A percentile compares a stretch with the other conserved stretches of the same genome.
Conservation (phyloP, 2,329 filamentous ascomycete genomes). For the Microascus cirrosus region DNA sequence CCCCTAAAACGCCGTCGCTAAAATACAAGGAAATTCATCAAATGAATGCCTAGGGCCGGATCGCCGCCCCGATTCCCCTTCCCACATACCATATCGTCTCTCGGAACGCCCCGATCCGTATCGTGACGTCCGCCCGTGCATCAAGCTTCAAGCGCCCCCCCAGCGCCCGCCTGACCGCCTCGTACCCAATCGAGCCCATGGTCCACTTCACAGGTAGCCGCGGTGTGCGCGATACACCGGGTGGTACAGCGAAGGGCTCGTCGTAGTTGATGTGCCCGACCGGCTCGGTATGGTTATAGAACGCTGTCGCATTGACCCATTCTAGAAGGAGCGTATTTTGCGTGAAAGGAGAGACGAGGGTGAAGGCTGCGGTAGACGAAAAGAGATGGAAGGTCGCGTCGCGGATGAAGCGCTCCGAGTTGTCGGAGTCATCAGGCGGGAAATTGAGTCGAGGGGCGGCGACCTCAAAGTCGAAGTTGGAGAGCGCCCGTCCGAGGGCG, state of each 20-base stretch:
- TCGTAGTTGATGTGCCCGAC: slow-evolving; percentile 70
- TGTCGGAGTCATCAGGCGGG: slow-evolving; percentile 32
- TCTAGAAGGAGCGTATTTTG: slow-evolving; percentile 68
- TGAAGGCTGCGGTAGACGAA: slow-evolving; percentile 78
- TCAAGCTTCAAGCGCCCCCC: slow-evolving; percentile 72
- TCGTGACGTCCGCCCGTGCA: slow-evolving; percentile 62
- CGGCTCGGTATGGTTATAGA: slow-evolving; percentile 68
- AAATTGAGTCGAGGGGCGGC: slow-evolving; percentile 56
- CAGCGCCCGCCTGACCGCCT: slow-evolving; percentile 66
- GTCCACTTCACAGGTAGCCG: slow-evolving; percentile 74
- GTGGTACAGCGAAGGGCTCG: slow-evolving; percentile 63
- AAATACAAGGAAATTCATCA: background rate
- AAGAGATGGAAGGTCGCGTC: slow-evolving; percentile 80
- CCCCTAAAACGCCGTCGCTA: background rate
- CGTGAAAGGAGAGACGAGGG: slow-evolving; percentile 65
- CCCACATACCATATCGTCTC: slow-evolving; percentile 63
- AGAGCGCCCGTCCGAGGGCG: slow-evolving; percentile 59
- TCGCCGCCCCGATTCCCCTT: slow-evolving; percentile 57
- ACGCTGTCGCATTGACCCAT: slow-evolving; percentile 71
- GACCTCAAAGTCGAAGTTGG: slow-evolving; percentile 59
- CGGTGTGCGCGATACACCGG: slow-evolving; percentile 62
- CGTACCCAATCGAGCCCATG: slow-evolving; percentile 67
- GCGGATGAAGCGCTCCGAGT: slow-evolving; percentile 59
- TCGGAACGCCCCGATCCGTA: slow-evolving; percentile 65
- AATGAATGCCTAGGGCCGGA: slow-evolving; percentile 31